Percentiles rank a stretch among this genome's conserved stretches.
These are phyloP conservation scores for Cairneyella variabilis DNA, from an alignment of 495 filamentous ascomycete genomes.

Conservation along the genomic window DNA sequence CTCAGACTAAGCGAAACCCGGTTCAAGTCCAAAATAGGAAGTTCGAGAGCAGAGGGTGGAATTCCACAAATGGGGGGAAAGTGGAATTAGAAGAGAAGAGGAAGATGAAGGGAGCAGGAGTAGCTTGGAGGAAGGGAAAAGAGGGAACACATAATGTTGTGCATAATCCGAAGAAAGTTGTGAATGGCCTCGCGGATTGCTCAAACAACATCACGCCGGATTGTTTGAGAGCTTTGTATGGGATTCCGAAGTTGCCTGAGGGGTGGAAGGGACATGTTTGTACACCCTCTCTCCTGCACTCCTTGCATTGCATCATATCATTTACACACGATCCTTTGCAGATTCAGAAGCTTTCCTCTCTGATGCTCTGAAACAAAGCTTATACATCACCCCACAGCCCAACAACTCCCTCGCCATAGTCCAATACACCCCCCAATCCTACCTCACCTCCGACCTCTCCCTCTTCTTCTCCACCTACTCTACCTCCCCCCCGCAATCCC, in stretches of 20 bases:
- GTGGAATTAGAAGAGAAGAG: too few relatives aligned
- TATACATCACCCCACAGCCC: too few relatives aligned
- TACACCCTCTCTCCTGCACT: too few relatives aligned
- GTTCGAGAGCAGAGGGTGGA: not conserved
- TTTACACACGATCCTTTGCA: too few relatives aligned
- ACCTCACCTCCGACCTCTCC: slow-evolving; percentile 18
- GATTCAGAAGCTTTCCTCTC: too few relatives aligned
- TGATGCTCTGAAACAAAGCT: too few relatives aligned
- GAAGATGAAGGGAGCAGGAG: not conserved
- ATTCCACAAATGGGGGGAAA: not conserved
- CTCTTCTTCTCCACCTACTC: slow-evolving; percentile 25
- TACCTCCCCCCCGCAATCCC: slow-evolving; percentile 12
- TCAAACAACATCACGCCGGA: slow-evolving; percentile 21
- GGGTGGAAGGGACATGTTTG: not conserved
- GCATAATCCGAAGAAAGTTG: not conserved
- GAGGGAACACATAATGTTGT: not conserved
- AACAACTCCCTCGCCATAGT: slow-evolving; percentile 21
- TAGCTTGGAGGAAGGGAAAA: not conserved
- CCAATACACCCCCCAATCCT: slow-evolving; percentile 26
- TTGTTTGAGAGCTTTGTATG: slow-evolving; percentile 24
- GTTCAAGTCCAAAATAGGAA: not conserved
- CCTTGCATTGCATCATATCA: too few relatives aligned
- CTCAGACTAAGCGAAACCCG: not conserved
- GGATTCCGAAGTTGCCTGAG: not conserved
- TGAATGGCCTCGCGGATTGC: slow-evolving; percentile 6